These are phyloP conservation scores for Diaporthe sp. DNA, from an alignment of 2,329 filamentous ascomycete genomes.

Conservation along the genomic window DNA sequence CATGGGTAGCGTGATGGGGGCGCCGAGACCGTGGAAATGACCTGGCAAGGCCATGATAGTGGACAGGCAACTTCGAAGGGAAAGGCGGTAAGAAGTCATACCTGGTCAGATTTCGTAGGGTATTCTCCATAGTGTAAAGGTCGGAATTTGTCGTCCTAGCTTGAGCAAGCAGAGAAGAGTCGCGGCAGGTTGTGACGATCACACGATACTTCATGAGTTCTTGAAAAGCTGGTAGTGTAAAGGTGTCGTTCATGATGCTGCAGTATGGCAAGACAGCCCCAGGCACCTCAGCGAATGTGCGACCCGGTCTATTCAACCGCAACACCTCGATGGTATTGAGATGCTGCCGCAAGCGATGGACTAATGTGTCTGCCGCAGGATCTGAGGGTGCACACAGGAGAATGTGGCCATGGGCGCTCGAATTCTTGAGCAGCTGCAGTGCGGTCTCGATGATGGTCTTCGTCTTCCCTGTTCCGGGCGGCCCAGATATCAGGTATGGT, in stretches of 20 bases:
- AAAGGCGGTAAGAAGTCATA: background rate
- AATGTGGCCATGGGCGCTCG: constrained; percentile 42
- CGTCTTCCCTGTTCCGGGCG: constrained; percentile 47
- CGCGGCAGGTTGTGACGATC: constrained; percentile 46
- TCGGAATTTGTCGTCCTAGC: constrained; percentile 46
- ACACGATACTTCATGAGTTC: constrained; percentile 44
- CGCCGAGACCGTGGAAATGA: background rate
- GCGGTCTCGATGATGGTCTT: constrained; percentile 47
- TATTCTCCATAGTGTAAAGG: constrained; percentile 41
- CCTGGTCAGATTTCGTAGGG: constrained; percentile 31
- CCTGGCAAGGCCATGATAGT: background rate
- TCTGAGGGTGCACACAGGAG: constrained; percentile 47
- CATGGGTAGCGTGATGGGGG: no score
- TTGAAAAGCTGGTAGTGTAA: constrained; percentile 42
- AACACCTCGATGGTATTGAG: constrained; percentile 43
- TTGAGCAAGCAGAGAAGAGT: constrained; percentile 44
- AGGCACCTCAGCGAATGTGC: constrained; percentile 43
- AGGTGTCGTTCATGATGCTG: constrained; percentile 38
- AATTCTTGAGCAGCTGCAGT: constrained; percentile 44
- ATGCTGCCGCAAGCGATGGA: constrained; percentile 40
- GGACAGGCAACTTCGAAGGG: background rate
- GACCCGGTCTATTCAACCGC: constrained; percentile 44
- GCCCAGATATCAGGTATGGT: constrained; percentile 48
- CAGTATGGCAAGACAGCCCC: constrained; percentile 44
- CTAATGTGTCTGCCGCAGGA: constrained; percentile 45